Evolutionary conservation across 208 protist genomes (phyloP).

Genomic region (Kentomonas sorsogonicus): DNA sequence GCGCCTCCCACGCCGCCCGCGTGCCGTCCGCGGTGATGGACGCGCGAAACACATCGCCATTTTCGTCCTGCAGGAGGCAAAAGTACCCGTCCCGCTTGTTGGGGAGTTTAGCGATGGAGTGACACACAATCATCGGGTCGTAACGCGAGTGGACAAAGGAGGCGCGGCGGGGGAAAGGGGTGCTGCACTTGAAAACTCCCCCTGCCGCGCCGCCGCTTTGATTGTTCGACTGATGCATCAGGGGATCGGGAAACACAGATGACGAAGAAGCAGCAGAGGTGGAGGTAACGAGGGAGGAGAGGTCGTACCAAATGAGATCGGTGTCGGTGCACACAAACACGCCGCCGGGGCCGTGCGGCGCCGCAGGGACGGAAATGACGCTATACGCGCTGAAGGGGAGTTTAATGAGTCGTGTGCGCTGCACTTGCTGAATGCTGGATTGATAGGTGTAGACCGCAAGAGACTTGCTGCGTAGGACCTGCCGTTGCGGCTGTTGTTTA

Average conservation of each 20-base stretch:
- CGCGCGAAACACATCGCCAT: conserved; percentile 97
- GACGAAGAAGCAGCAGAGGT: too few relatives aligned
- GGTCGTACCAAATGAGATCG: conserved; percentile 92
- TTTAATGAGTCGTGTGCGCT: conserved; percentile 92
- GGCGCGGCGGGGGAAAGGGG: conserved; percentile 71
- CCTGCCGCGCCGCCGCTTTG: not conserved
- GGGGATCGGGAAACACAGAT: too few relatives aligned
- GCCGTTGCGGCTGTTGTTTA: too few relatives aligned
- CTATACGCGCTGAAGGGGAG: conserved; percentile 90
- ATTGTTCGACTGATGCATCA: conserved; percentile 13
- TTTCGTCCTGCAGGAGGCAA: conserved; percentile 95
- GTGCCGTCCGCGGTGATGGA: conserved; percentile 54
- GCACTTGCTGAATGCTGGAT: conserved; percentile 97
- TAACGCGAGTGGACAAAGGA: conserved; percentile 71
- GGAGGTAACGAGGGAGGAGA: conserved; percentile 28
- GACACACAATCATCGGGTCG: conserved; percentile 87
- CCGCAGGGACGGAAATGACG: conserved; percentile 85
- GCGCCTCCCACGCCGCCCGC: conserved; percentile 26
- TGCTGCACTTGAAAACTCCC: conserved; percentile 73
- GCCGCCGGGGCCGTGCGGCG: conserved; percentile 91
- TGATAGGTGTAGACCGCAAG: conserved; percentile 96
- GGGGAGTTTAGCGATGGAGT: conserved; percentile 62
- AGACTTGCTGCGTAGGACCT: too few relatives aligned
- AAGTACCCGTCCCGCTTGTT: conserved; percentile 91
- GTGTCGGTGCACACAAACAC: conserved; percentile 96